phyloP scores from a whole-genome alignment of 495 filamentous ascomycete species.

The Stereocaulon alpinum region DNA sequence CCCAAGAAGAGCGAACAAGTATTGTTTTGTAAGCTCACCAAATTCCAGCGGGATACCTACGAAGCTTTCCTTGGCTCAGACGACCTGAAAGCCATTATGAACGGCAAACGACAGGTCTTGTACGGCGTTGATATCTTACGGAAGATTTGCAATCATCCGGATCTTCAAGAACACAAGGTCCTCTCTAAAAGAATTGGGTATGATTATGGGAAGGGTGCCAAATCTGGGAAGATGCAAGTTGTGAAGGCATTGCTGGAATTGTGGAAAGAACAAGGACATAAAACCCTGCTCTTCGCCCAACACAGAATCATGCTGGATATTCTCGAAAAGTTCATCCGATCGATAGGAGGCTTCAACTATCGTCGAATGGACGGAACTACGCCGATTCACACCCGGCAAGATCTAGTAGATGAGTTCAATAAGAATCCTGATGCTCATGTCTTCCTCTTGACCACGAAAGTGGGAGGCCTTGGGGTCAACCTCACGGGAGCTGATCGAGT shows the following conservation, averaged over 20 bases:
- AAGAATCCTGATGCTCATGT: slow-evolving; percentile 65
- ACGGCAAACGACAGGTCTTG: slow-evolving; percentile 63
- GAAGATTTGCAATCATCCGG: slow-evolving; percentile 96
- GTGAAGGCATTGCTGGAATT: slow-evolving; percentile 70
- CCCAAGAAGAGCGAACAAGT: slow-evolving; percentile 93
- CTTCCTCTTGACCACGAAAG: slow-evolving; percentile 88
- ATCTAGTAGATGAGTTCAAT: slow-evolving; percentile 86
- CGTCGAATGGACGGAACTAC: slow-evolving; percentile 90
- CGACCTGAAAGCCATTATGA: slow-evolving; percentile 69
- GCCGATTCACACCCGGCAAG: slow-evolving; percentile 68
- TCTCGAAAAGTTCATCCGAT: slow-evolving; percentile 64
- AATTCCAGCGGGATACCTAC: slow-evolving; percentile 64
- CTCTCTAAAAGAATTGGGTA: slow-evolving; percentile 49
- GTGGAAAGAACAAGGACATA: slow-evolving; percentile 82
- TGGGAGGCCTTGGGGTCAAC: slow-evolving; percentile 88
- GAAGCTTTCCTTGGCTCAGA: slow-evolving; percentile 68
- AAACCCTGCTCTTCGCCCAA: slow-evolving; percentile 84
- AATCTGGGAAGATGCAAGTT: slow-evolving; percentile 93
- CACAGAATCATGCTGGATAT: slow-evolving; percentile 90
- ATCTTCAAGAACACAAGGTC: slow-evolving; percentile 59
- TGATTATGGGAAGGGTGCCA: slow-evolving; percentile 58
- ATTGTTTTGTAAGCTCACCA: slow-evolving; percentile 84
- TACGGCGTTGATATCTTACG: slow-evolving; percentile 84
- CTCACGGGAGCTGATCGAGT: slow-evolving; percentile 90
- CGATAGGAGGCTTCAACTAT: slow-evolving; percentile 60